Conservation (phyloP, 1,284 basidiomycete species). For the Cerioporus squamosus region DNA sequence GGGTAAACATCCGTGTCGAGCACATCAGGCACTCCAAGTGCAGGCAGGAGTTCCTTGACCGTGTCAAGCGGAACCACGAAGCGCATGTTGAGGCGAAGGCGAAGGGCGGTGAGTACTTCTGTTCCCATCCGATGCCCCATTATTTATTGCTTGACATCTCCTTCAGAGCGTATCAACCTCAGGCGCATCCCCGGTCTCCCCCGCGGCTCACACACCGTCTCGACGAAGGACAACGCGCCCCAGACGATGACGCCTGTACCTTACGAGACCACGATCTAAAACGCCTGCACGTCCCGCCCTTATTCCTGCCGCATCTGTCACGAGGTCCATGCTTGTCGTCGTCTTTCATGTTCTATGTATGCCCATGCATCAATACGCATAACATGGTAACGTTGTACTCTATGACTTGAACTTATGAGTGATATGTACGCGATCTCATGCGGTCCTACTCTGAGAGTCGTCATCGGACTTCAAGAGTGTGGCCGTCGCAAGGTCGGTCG, state of each 20-base stretch:
- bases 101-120: conserved; percentile 77
- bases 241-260: conserved; percentile 92
- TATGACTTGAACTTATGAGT: background rate
- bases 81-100: conserved; percentile 86
- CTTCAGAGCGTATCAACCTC: conserved; percentile 78
- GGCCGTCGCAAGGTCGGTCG: no score
- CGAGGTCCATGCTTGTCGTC: conserved; percentile 35
- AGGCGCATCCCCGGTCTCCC: conserved; percentile 90
- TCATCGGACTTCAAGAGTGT: no score
- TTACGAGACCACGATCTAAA: conserved; percentile 88
- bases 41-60: conserved; percentile 97
- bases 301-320: conserved; percentile 18
- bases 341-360: conserved; percentile 34
- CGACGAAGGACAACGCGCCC: conserved; percentile 79
- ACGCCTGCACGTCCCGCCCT: conserved; percentile 10
- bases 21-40: conserved; percentile 99
- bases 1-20: conserved; percentile 98
- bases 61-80: conserved; percentile 93
- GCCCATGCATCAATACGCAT: conserved; percentile 37
- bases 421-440: no score
- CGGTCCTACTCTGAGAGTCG: no score
- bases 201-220: conserved; percentile 81
- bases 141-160: conserved; percentile 7
- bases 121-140: background rate
- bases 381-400: conserved; percentile 33